phyloP scores from a whole-genome alignment of 352 stramenopile genomes.

The Saprolegnia diclina region DNA sequence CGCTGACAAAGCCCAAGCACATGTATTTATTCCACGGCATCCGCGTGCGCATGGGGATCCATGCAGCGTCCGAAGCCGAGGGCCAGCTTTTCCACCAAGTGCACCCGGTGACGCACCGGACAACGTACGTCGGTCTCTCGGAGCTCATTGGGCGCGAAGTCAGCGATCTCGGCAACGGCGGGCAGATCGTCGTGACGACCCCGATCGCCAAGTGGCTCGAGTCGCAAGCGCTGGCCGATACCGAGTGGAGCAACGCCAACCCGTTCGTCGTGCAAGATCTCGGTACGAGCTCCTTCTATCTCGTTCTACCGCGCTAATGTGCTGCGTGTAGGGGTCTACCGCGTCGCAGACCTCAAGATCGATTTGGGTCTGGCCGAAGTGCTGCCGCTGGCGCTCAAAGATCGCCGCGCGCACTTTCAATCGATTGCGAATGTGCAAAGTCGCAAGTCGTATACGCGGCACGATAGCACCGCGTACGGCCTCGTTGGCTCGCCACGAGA shows the following conservation, averaged over 20 bases:
- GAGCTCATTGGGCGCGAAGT: slow-evolving; percentile 56
- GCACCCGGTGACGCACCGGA: slow-evolving; percentile 44
- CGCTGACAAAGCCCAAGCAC: slow-evolving; percentile 26
- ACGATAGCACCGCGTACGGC: slow-evolving; percentile 6
- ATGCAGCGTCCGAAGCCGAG: slow-evolving; percentile 42
- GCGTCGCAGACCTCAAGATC: slow-evolving; percentile 22
- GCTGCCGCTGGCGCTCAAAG: slow-evolving; percentile 9
- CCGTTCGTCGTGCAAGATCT: neutral
- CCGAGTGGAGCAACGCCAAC: slow-evolving; percentile 1
- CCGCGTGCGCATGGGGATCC: slow-evolving; percentile 52
- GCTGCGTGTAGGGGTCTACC: slow-evolving; percentile 11
- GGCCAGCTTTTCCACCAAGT: slow-evolving; percentile 42
- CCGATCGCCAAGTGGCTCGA: slow-evolving; percentile 41
- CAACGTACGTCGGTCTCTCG: slow-evolving; percentile 50
- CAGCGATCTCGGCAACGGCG: slow-evolving; percentile 40
- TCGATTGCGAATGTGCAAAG: slow-evolving; percentile 2
- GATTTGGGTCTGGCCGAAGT: slow-evolving; percentile 22
- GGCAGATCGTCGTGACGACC: slow-evolving; percentile 48
- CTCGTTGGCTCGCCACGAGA: neutral
- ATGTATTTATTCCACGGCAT: slow-evolving; percentile 41
- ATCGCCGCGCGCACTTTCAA: neutral
- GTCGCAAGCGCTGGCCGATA: slow-evolving; percentile 26
- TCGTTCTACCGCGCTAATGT: neutral
- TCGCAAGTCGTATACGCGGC: neutral
- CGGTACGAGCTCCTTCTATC: neutral